Conservation (phyloP, 495 filamentous ascomycete genomes). For the Copromyces sp. region DNA sequence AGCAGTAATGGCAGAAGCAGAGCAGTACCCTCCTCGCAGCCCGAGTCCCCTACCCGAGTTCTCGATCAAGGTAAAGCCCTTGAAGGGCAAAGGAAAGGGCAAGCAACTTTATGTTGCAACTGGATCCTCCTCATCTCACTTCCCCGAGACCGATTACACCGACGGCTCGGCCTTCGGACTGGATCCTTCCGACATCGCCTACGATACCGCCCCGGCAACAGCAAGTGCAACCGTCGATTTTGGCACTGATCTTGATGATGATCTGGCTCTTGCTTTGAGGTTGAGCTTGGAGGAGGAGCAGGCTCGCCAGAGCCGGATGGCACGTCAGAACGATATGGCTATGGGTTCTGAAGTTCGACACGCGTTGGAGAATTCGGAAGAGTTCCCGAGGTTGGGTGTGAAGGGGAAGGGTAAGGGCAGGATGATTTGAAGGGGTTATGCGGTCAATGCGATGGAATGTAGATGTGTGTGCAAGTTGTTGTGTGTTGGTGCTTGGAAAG, state of each 20-base stretch:
- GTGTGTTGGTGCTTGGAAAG: not conserved
- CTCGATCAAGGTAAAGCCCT: slow-evolving; percentile 42
- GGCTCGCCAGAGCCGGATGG: slow-evolving; percentile 17
- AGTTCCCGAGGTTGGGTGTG: slow-evolving; percentile 45
- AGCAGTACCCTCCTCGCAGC: slow-evolving; percentile 19
- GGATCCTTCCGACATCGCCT: slow-evolving; percentile 5
- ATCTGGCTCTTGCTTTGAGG: slow-evolving; percentile 75
- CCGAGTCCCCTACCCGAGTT: slow-evolving; percentile 21
- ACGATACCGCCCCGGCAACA: slow-evolving; percentile 10
- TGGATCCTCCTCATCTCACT: slow-evolving; percentile 24
- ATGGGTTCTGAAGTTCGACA: slow-evolving; percentile 14
- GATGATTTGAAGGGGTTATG: slow-evolving; percentile 4
- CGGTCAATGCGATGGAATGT: not conserved
- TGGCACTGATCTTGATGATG: slow-evolving; percentile 42
- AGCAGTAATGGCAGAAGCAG: slow-evolving; percentile 4
- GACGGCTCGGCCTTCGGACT: not conserved
- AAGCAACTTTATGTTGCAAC: slow-evolving; percentile 26
- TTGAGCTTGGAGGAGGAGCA: slow-evolving; percentile 78
- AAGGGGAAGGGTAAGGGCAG: slow-evolving; percentile 34
- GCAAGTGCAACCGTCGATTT: slow-evolving; percentile 6
- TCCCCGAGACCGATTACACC: not conserved
- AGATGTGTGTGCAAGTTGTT: not conserved
- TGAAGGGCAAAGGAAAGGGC: slow-evolving; percentile 23
- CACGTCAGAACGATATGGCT: not conserved
- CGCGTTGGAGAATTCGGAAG: slow-evolving; percentile 31